Percentiles rank a stretch among this genome's conserved stretches.
Evolutionary conservation across 331 rosid genomes (phyloP).

Genomic region (Phaseolus coccineus): DNA sequence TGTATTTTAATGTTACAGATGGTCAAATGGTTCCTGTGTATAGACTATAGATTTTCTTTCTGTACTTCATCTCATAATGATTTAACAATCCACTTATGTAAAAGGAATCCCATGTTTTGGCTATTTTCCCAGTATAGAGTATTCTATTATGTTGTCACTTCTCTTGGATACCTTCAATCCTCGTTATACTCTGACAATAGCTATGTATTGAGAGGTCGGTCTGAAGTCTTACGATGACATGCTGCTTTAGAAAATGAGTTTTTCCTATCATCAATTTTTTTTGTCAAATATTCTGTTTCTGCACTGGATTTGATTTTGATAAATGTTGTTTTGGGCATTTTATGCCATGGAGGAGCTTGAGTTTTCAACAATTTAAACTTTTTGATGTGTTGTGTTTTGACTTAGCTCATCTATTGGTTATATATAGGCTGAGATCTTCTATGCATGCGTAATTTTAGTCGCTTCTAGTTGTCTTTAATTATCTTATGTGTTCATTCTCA

Average conservation of each 20-base stretch:
- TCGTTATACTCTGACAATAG: not conserved
- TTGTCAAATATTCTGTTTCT: conserved; percentile 26
- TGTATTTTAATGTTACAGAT: not conserved
- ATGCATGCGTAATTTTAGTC: conserved; percentile 28
- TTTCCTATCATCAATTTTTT: not conserved
- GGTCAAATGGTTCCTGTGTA: conserved; percentile 29
- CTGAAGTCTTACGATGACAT: not conserved
- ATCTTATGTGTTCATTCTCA: conserved; percentile 38
- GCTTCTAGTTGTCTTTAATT: conserved; percentile 35
- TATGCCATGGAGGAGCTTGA: not conserved
- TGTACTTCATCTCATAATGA: not conserved
- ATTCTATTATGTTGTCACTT: not conserved
- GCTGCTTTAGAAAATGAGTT: not conserved
- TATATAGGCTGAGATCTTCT: conserved; percentile 5
- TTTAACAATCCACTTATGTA: not conserved
- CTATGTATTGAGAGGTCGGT: not conserved
- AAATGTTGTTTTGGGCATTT: conserved; percentile 32
- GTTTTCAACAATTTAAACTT: conserved; percentile 5
- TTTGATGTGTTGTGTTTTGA: not conserved
- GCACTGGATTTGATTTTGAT: conserved; percentile 19
- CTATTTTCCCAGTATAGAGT: not conserved
- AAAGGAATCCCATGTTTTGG: not conserved
- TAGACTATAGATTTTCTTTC: not conserved
- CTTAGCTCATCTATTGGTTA: conserved; percentile 19
- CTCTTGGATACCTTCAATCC: not conserved